These are phyloP conservation scores for Centrapalus pauciflorus DNA, from an alignment of 129 eudicot genomes.

Conservation along the genomic window DNA sequence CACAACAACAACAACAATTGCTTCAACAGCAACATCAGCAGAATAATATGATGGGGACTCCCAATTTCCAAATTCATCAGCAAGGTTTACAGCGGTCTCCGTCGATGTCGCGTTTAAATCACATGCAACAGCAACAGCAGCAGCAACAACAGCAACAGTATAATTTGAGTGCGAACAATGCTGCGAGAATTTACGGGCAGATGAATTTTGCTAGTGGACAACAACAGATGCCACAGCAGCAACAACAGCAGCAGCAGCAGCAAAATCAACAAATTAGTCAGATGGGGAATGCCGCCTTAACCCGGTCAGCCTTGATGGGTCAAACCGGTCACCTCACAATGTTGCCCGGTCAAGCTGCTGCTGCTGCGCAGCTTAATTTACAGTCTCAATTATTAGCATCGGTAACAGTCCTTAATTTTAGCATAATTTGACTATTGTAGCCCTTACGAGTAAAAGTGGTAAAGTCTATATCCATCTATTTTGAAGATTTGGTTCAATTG, in stretches of 20 bases:
- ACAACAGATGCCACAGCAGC: conserved; percentile 33
- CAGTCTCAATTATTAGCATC: conserved; percentile 72
- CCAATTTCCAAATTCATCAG: conserved; percentile 51
- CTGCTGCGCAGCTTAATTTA: conserved; percentile 64
- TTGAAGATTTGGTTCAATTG: background rate
- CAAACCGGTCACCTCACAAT: conserved; percentile 67
- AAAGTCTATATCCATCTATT: background rate
- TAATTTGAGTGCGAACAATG: conserved; percentile 14
- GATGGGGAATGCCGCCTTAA: conserved; percentile 46
- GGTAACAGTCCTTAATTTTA: conserved; percentile 32
- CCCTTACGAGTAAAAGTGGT: background rate
- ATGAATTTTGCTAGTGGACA: conserved; percentile 49
- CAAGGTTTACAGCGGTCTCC: conserved; percentile 55
- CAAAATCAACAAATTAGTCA: conserved; percentile 49
- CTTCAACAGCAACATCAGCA: conserved; percentile 37
- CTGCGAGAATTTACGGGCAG: conserved; percentile 64
- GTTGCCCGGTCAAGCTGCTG: conserved; percentile 73
- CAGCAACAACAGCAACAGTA: conserved; percentile 21
- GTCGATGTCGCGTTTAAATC: conserved; percentile 51
- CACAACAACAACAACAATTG: conserved; percentile 37
- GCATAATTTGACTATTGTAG: background rate
- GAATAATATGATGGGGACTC: conserved; percentile 30
- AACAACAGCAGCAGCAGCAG: conserved; percentile 34
- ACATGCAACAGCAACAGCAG: conserved; percentile 43
- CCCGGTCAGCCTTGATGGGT: conserved; percentile 61